Conservation (phyloP, 805 yeast genomes). For the Metschnikowia proteae region DNA sequence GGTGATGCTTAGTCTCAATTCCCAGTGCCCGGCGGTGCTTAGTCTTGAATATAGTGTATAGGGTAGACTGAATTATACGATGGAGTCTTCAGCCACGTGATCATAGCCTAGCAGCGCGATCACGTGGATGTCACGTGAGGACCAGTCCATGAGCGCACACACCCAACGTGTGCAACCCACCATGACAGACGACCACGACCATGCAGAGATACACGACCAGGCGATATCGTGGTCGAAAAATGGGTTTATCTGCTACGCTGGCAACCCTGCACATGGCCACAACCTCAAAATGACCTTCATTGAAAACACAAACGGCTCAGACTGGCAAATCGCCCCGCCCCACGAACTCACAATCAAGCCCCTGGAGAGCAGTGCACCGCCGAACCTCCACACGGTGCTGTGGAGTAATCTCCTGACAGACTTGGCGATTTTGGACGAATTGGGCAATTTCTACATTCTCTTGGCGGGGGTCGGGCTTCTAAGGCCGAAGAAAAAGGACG, state of each 20-base stretch:
- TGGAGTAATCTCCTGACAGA: conserved; percentile 85
- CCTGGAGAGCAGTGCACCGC: conserved; percentile 21
- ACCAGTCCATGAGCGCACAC: not conserved
- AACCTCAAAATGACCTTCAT: conserved; percentile 59
- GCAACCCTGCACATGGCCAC: conserved; percentile 29
- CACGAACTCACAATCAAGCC: conserved; percentile 32
- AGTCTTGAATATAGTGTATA: no score
- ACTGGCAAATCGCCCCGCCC: conserved; percentile 74
- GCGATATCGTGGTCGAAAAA: conserved; percentile 73
- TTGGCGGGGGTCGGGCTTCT: conserved; percentile 41
- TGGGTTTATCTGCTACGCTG: conserved; percentile 75
- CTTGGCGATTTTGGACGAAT: conserved; percentile 70
- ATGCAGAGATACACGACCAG: not conserved
- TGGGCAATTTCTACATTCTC: conserved; percentile 53
- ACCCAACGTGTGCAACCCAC: not conserved
- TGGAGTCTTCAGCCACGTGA: no score
- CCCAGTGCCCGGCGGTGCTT: not conserved
- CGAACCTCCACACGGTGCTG: conserved; percentile 44
- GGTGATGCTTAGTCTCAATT: conserved; percentile 48
- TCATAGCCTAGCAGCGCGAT: no score
- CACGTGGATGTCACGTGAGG: not conserved
- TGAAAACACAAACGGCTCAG: conserved; percentile 68
- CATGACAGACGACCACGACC: not conserved
- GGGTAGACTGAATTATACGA: no score
- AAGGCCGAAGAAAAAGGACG: conserved; percentile 4